Conservation (phyloP, 495 filamentous ascomycete genomes). For the Trichoderma erinaceum region DNA sequence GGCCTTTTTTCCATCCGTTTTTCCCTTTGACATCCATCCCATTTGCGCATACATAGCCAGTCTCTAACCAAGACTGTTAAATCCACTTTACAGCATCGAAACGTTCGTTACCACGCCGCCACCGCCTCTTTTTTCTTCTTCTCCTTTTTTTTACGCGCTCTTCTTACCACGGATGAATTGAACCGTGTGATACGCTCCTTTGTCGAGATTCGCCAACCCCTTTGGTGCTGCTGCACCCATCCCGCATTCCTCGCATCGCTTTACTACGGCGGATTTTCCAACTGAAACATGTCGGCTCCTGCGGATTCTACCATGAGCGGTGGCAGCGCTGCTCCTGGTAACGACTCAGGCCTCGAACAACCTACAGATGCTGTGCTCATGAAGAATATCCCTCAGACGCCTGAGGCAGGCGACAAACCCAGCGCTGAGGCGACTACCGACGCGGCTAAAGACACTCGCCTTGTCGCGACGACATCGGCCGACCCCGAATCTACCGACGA, state of each 20-base stretch:
- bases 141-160: not conserved
- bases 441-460: constrained; percentile 12
- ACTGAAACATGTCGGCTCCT: constrained; percentile 14
- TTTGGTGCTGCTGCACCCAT: constrained; percentile 12
- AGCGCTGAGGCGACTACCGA: not conserved
- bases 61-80: not conserved
- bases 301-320: constrained; percentile 13
- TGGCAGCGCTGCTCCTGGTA: not conserved
- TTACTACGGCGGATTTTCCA: not conserved
- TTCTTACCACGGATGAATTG: not conserved
- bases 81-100: not conserved
- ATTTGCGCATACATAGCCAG: not conserved
- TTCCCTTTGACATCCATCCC: constrained; percentile 11
- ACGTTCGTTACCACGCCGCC: not conserved
- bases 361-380: constrained; percentile 20
- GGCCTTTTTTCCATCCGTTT: constrained; percentile 6
- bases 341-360: constrained; percentile 18
- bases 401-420: constrained; percentile 2
- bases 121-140: not conserved
- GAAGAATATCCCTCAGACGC: constrained; percentile 19
- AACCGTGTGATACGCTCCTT: constrained; percentile 7
- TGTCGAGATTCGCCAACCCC: constrained; percentile 5
- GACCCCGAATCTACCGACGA: constrained; percentile 19
- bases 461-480: constrained; percentile 20
- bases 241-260: constrained; percentile 12